Conservation (phyloP, 2,329 filamentous ascomycete species). For the Phaeophleospora eucalypticola region DNA sequence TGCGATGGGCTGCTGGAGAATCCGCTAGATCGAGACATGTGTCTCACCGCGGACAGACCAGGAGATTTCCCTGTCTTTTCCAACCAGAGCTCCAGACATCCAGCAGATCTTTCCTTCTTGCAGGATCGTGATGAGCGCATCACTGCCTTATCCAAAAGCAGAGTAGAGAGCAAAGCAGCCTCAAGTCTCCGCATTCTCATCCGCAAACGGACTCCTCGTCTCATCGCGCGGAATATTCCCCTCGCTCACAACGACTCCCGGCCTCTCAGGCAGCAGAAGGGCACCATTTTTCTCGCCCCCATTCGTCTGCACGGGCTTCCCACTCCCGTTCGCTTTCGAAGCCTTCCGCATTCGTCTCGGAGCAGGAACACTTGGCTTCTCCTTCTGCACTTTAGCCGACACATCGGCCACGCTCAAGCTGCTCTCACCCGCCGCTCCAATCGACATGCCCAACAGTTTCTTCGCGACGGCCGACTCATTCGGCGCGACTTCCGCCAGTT, state of each 20-base stretch:
- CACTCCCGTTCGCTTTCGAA: slow-evolving; percentile 12
- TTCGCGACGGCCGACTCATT: slow-evolving; percentile 36
- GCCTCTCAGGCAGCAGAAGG: slow-evolving; percentile 10
- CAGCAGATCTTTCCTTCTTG: background rate
- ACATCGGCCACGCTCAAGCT: slow-evolving; percentile 73
- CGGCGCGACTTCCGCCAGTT: slow-evolving; percentile 25
- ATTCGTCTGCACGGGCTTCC: slow-evolving; percentile 5
- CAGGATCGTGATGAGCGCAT: background rate
- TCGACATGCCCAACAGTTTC: slow-evolving; percentile 66
- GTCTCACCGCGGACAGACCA: too few species aligned
- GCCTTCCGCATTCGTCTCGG: slow-evolving; percentile 58
- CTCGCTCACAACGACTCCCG: slow-evolving; percentile 6
- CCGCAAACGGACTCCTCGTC: slow-evolving; percentile 21
- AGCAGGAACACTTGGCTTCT: slow-evolving; percentile 78
- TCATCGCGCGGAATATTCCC: slow-evolving; percentile 16
- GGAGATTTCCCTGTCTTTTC: too few species aligned
- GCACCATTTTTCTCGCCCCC: slow-evolving; percentile 7
- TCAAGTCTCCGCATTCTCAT: slow-evolving; percentile 22
- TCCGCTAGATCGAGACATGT: too few species aligned
- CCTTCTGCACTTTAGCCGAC: slow-evolving; percentile 62
- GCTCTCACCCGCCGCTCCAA: slow-evolving; percentile 66
- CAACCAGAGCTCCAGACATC: too few species aligned
- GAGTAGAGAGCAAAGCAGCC: background rate
- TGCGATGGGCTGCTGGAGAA: too few species aligned
- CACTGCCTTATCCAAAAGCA: background rate